phyloP scores from a whole-genome alignment of 306 rosid genomes.

The Corylus americana region DNA sequence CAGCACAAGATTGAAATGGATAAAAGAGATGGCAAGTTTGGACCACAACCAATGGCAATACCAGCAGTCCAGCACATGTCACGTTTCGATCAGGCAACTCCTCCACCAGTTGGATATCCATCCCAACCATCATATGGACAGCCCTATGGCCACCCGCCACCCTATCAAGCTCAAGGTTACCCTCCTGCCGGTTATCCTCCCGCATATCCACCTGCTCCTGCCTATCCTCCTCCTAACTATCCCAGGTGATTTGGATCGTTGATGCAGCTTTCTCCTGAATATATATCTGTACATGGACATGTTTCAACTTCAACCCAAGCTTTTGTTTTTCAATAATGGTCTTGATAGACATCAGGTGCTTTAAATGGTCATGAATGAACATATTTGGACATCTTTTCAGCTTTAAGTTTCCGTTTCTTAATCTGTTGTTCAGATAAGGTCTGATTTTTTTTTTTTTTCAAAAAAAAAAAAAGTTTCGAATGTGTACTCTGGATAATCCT shows the following conservation, averaged over 20 bases:
- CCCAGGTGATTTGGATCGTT: conserved; percentile 40
- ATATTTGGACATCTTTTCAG: background rate
- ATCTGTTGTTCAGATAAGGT: background rate
- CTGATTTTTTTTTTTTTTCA: too few relatives aligned
- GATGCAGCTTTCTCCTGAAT: background rate
- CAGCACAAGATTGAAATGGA: conserved; percentile 97
- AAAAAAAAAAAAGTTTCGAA: background rate
- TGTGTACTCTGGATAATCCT: background rate
- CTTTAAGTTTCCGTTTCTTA: background rate
- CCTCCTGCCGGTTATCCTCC: conserved; percentile 63
- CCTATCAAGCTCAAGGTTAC: conserved; percentile 39
- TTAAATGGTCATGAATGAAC: background rate
- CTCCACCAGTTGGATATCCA: conserved; percentile 73
- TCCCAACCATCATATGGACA: conserved; percentile 61
- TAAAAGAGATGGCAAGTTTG: conserved; percentile 81
- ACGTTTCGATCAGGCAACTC: conserved; percentile 72
- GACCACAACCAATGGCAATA: conserved; percentile 64
- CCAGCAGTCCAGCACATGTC: conserved; percentile 81
- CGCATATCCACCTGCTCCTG: conserved; percentile 20
- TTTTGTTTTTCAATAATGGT: background rate
- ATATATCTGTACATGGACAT: background rate
- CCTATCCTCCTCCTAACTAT: conserved; percentile 36
- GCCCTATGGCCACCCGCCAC: conserved; percentile 57
- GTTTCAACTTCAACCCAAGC: background rate
- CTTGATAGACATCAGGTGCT: background rate